A percentile compares a stretch with the other conserved stretches of the same genome.
These are phyloP conservation scores for Apiospora sp. DNA, from an alignment of 2,329 filamentous ascomycete genomes.

Conservation along the genomic window DNA sequence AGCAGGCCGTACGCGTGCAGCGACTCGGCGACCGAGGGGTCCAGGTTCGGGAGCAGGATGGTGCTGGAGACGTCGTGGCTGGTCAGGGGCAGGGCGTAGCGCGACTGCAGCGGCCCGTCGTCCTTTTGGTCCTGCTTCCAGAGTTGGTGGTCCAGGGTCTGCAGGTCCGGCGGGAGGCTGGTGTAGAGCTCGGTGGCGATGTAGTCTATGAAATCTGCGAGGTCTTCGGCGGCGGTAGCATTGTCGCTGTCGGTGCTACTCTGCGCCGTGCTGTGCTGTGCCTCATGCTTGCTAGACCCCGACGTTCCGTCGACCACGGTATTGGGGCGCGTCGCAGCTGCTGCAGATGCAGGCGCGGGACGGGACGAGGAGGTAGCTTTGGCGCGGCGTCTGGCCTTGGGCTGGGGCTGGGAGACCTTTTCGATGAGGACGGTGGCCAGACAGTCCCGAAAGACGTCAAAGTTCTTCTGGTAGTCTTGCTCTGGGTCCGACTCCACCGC, in stretches of 20 bases:
- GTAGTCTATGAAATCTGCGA: conserved; percentile 85
- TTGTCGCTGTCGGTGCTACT: conserved; percentile 31
- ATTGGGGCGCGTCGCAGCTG: not conserved
- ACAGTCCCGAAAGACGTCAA: conserved; percentile 76
- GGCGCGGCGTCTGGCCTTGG: conserved; percentile 55
- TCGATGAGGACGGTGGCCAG: conserved; percentile 74
- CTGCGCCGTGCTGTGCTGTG: conserved; percentile 20
- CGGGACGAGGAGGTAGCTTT: conserved; percentile 42
- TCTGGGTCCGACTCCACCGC: not conserved
- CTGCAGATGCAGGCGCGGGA: not conserved
- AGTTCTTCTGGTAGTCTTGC: conserved; percentile 54
- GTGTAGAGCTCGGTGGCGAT: conserved; percentile 74
- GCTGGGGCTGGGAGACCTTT: conserved; percentile 55
- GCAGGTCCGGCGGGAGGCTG: conserved; percentile 67
- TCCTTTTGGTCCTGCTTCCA: conserved; percentile 54
- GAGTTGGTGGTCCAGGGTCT: conserved; percentile 66
- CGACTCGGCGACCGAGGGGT: conserved; percentile 70
- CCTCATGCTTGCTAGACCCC: conserved; percentile 10
- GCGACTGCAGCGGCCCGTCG: conserved; percentile 52
- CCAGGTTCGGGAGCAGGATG: conserved; percentile 59
- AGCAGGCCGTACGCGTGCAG: conserved; percentile 73
- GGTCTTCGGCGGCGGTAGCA: conserved; percentile 70
- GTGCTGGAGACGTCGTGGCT: conserved; percentile 53
- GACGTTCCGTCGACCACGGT: conserved; percentile 24
- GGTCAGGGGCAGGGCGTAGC: conserved; percentile 66